Evolutionary conservation across 768 basidiomycete species (phyloP).

Genomic region (Pisolithus tinctorius): DNA sequence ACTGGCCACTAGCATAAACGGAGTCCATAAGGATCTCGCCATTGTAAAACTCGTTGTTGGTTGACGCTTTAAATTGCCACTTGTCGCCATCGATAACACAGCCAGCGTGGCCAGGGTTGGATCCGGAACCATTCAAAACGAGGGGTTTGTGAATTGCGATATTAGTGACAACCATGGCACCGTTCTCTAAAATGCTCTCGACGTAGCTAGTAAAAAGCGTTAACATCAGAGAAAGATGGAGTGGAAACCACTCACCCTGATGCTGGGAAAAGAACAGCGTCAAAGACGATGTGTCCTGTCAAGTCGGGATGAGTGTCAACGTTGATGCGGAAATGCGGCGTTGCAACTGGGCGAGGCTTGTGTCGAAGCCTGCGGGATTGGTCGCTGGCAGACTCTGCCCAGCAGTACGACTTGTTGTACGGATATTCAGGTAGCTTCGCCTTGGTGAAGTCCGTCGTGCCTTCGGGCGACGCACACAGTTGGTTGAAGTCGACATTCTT

Average conservation of each 20-base stretch:
- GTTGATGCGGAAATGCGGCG: constrained; percentile 29
- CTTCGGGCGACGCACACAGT: constrained; percentile 18
- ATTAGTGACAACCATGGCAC: constrained; percentile 24
- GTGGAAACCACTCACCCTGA: constrained; percentile 32
- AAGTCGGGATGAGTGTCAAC: constrained; percentile 29
- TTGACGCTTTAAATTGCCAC: constrained; percentile 25
- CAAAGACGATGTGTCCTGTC: constrained; percentile 38
- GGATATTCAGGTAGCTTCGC: constrained; percentile 25
- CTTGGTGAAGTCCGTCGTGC: constrained; percentile 15
- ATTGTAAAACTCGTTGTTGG: constrained; percentile 15
- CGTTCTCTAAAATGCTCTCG: constrained; percentile 27
- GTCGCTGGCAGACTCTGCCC: constrained; percentile 20
- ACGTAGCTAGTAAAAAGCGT: constrained; percentile 15
- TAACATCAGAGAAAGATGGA: not conserved
- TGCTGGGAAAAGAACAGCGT: constrained; percentile 41
- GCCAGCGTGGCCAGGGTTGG: constrained; percentile 12
- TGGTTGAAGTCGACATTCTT: constrained; percentile 23
- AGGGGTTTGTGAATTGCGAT: constrained; percentile 25
- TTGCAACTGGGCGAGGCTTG: constrained; percentile 31
- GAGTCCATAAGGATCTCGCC: constrained; percentile 23
- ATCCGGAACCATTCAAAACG: constrained; percentile 13
- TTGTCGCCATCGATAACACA: constrained; percentile 22
- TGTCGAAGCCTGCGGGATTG: constrained; percentile 20
- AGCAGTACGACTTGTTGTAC: constrained; percentile 22
- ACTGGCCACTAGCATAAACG: constrained; percentile 23